Conservation (phyloP, 805 yeast genomes). For the Pichia ethanolica region DNA sequence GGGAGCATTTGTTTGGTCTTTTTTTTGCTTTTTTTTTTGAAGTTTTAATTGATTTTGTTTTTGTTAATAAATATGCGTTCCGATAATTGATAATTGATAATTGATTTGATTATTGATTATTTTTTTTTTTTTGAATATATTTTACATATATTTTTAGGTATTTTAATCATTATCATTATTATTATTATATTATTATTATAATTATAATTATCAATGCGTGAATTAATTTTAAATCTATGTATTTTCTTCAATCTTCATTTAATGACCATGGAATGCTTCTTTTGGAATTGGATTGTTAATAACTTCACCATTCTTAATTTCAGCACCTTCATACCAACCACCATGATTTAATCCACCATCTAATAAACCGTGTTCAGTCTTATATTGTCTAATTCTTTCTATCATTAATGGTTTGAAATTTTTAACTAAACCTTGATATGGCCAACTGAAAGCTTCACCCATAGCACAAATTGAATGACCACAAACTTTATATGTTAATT, state of each 20-base stretch:
- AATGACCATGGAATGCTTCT: constrained; percentile 28
- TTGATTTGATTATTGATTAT: too few relatives aligned
- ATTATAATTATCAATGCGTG: constrained; percentile 12
- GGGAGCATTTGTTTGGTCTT: too few relatives aligned
- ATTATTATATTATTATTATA: too few relatives aligned
- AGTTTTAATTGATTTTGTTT: too few relatives aligned
- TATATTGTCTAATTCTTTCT: constrained; percentile 63
- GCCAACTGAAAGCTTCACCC: constrained; percentile 95
- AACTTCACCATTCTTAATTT: constrained; percentile 55
- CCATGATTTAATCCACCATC: constrained; percentile 44
- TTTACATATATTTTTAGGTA: too few relatives aligned
- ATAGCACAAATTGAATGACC: constrained; percentile 90
- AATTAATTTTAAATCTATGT: not conserved
- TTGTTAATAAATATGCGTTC: too few relatives aligned
- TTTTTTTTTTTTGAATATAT: too few relatives aligned
- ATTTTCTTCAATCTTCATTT: not conserved
- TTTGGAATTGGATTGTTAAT: constrained; percentile 51
- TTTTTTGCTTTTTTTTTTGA: too few relatives aligned
- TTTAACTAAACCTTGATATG: constrained; percentile 80
- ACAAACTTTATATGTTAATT: constrained; percentile 79
- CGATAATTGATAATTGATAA: too few relatives aligned
- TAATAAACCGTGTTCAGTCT: constrained; percentile 33
- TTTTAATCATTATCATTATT: too few relatives aligned
- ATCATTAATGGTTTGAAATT: constrained; percentile 79
- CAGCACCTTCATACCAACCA: constrained; percentile 67